Conservation (phyloP, 805 yeast genomes). For the Saccharomycopsis oosterbeekiorum region DNA sequence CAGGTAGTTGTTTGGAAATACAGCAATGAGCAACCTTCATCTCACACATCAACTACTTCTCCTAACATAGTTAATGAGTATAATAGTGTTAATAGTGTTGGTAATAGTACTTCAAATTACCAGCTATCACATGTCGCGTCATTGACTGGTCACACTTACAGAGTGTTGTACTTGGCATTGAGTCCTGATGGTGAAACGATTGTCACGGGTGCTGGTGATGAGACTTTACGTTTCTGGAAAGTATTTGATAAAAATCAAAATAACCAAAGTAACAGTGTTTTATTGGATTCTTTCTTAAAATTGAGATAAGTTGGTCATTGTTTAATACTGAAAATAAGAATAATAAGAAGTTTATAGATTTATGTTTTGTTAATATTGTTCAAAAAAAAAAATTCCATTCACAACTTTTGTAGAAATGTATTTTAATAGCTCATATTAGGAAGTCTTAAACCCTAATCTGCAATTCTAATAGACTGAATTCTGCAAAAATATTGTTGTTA, state of each 20-base stretch:
- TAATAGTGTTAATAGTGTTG: not conserved
- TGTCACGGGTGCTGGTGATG: slow-evolving; percentile 98
- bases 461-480: too few relatives aligned
- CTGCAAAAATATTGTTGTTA: too few relatives aligned
- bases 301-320: slow-evolving; percentile 34
- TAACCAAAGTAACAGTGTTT: slow-evolving; percentile 50
- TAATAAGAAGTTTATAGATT: not conserved
- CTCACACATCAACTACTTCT: not conserved
- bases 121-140: slow-evolving; percentile 81
- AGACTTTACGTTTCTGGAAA: slow-evolving; percentile 92
- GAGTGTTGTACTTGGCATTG: slow-evolving; percentile 81
- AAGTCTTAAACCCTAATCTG: too few relatives aligned
- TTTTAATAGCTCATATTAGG: too few relatives aligned
- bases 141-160: slow-evolving; percentile 85
- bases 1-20: slow-evolving; percentile 92
- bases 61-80: not conserved
- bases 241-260: slow-evolving; percentile 70
- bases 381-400: not conserved
- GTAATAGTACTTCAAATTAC: slow-evolving; percentile 2
- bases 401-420: too few relatives aligned
- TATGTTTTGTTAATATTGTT: not conserved
- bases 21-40: slow-evolving; percentile 35
- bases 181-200: slow-evolving; percentile 95
- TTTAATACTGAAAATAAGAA: not conserved
- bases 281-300: slow-evolving; percentile 67